Conservation (phyloP, 805 yeast species). For the Kodamaea restingae region DNA sequence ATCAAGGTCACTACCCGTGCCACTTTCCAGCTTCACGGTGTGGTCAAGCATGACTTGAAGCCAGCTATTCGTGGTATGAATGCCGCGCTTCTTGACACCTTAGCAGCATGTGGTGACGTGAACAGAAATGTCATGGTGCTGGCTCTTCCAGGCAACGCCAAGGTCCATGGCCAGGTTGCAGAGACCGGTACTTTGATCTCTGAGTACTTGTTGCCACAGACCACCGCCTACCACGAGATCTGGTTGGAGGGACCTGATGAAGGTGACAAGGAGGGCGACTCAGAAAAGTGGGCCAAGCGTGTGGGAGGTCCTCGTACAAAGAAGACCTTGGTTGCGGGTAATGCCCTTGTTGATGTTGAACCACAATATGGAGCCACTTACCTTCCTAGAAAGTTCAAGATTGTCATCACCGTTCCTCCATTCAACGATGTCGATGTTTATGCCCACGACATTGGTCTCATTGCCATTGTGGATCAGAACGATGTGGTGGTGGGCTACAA, state of each 20-base stretch:
- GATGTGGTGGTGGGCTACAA: conserved; percentile 70
- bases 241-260: conserved; percentile 89
- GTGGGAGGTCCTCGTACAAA: conserved; percentile 74
- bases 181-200: conserved; percentile 62
- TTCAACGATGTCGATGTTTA: conserved; percentile 95
- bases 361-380: conserved; percentile 85
- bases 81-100: conserved; percentile 82
- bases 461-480: conserved; percentile 72
- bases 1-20: conserved; percentile 95
- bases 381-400: conserved; percentile 92
- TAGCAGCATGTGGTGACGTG: conserved; percentile 98
- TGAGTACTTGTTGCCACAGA: conserved; percentile 79
- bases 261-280: conserved; percentile 63
- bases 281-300: conserved; percentile 59
- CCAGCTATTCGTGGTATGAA: conserved; percentile 93
- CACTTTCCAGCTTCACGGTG: conserved; percentile 93
- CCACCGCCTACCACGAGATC: conserved; percentile 95
- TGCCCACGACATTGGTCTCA: conserved; percentile 90
- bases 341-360: conserved; percentile 75
- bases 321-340: conserved; percentile 82
- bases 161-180: conserved; percentile 73
- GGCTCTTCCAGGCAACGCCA: conserved; percentile 83
- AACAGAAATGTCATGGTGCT: conserved; percentile 92
- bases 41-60: conserved; percentile 83
- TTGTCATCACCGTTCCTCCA: conserved; percentile 93